Evolutionary conservation across 2,329 filamentous ascomycete species (phyloP), one percentile per base, ranked within the genome.

Genomic region (Botryotinia narcissicola): DNA sequence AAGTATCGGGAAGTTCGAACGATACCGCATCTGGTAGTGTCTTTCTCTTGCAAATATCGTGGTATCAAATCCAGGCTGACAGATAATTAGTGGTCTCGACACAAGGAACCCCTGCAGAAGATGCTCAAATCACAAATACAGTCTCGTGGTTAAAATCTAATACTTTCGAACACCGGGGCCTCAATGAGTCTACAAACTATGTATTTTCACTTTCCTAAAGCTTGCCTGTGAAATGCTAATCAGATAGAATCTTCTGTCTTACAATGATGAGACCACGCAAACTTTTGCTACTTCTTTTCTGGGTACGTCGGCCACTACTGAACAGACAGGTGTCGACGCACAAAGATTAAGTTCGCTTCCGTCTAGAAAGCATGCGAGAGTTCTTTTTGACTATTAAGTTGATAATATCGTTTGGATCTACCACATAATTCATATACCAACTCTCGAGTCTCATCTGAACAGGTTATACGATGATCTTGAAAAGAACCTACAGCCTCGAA

Each of bases 361-460:
- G 8, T 44, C 73, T 14, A 73, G 76, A 20, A 37, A 32, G 32
- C 69, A 76, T 46, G 76, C 71, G 2, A 46, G 70, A 32, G n/a
- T 63, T 35, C 70, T 79, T 1, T 12, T 78, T 4, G 66, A 78
- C 0, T 77, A 76, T 54, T 79, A 74, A n/a, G 25, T 75, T 6
- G 62, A 75, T 14, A 42, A 76, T 35, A 61, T 79, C 9, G 74
- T 76, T 60, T 77, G 75, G 75, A 73, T 78, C 3, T 78, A 78
- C 69, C 76, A 77, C 25, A 73, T 77, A 20, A 62, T 78, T 51
- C 78, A 79, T 70, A 62, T 76, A 9, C 77, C 78, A 2, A 78
- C 78, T 20, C 72, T 78, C 3, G 59, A 68, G 40, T 54, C 44
- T 14, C 51, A 73, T 3, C 62, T 76, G 25, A 73, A 76, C 37